Conservation (phyloP, 257 asterid genomes). For the Oldenlandia corymbosa region DNA sequence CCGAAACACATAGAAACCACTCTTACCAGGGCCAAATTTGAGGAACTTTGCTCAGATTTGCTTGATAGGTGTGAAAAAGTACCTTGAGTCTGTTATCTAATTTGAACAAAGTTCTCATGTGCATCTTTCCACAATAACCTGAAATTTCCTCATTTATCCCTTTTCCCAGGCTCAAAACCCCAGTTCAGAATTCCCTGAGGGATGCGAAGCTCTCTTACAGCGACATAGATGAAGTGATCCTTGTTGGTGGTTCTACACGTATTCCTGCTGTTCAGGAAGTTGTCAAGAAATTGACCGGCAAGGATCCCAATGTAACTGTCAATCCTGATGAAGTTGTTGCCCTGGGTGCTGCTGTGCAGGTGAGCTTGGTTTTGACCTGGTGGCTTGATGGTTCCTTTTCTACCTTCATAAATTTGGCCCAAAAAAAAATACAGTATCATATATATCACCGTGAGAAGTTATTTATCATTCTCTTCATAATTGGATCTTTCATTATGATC, state of each 20-base stretch:
- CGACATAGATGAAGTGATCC: slow-evolving; percentile 85
- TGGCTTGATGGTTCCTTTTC: not conserved
- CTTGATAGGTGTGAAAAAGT: slow-evolving; percentile 65
- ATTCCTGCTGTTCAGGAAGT: slow-evolving; percentile 97
- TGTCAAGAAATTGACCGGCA: slow-evolving; percentile 84
- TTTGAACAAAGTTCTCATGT: not conserved
- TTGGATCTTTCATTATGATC: not conserved
- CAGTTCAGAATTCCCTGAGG: slow-evolving; percentile 84
- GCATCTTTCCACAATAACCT: not conserved
- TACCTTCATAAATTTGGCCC: too few species aligned
- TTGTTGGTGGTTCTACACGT: slow-evolving; percentile 97
- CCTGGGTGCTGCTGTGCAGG: slow-evolving; percentile 99
- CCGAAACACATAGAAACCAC: slow-evolving; percentile 96
- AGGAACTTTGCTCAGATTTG: slow-evolving; percentile 87
- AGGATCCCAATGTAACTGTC: slow-evolving; percentile 94
- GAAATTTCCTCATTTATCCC: not conserved
- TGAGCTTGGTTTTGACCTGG: slow-evolving; percentile 12
- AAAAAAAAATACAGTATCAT: too few species aligned
- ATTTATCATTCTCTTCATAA: not conserved
- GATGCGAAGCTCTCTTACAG: slow-evolving; percentile 90
- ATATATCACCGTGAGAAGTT: not conserved
- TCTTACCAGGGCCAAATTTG: slow-evolving; percentile 87
- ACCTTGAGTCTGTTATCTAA: not conserved
- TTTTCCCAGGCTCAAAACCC: slow-evolving; percentile 63
- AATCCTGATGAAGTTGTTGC: slow-evolving; percentile 99